Percentiles rank a stretch among this genome's conserved stretches.
phyloP scores from a whole-genome alignment of 805 yeast genomes.

The Jamesozyma lodderae region DNA sequence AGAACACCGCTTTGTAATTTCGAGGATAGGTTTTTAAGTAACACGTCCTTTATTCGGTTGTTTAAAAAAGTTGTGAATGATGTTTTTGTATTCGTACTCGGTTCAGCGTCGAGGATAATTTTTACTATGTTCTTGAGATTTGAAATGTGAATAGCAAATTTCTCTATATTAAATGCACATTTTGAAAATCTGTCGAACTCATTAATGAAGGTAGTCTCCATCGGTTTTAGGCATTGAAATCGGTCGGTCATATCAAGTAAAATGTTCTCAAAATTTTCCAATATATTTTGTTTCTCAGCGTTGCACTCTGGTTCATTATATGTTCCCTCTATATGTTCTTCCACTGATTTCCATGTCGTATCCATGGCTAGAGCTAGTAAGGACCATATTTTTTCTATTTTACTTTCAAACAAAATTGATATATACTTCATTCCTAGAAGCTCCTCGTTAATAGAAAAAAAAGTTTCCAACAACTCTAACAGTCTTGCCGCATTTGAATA shows the following conservation, averaged over 20 bases:
- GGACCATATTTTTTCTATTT: conserved; percentile 28
- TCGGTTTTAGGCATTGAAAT: conserved; percentile 29
- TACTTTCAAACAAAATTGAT: conserved; percentile 34
- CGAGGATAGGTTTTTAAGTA: not conserved
- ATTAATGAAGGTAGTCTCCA: conserved; percentile 9
- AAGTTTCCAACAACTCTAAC: conserved; percentile 40
- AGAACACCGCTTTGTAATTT: not conserved
- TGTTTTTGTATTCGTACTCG: no score
- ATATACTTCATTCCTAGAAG: conserved; percentile 35
- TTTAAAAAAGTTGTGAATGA: conserved; percentile 5
- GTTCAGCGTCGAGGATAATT: not conserved
- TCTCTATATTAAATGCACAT: not conserved
- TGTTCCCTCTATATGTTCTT: no score
- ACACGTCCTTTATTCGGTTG: not conserved
- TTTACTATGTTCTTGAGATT: conserved; percentile 6
- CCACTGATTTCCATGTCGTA: conserved; percentile 57
- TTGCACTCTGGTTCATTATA: conserved; percentile 24
- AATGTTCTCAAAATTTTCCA: not conserved
- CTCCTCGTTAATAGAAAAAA: conserved; percentile 27
- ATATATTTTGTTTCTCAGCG: not conserved
- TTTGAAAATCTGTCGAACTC: not conserved
- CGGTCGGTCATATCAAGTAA: conserved; percentile 20
- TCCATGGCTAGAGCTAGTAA: conserved; percentile 30
- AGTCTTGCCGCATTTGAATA: conserved; percentile 51
- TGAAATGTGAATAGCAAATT: not conserved